Conservation (phyloP, 2,329 filamentous ascomycete species). For the Colletotrichum godetiae region DNA sequence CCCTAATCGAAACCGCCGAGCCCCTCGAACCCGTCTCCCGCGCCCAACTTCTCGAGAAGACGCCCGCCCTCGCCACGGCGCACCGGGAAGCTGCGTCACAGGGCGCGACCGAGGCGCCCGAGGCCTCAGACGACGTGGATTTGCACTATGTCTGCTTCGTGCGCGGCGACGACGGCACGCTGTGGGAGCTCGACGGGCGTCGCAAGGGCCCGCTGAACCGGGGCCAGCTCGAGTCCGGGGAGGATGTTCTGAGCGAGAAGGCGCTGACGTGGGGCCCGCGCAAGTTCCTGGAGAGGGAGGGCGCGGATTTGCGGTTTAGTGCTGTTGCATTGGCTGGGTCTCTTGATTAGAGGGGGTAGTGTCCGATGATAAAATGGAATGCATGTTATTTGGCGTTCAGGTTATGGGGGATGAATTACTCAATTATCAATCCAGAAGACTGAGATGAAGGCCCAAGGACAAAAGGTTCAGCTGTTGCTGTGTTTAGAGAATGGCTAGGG, state of each 20-base stretch:
- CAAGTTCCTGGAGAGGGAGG: constrained; percentile 67
- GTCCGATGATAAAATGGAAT: background rate
- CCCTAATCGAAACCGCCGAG: constrained; percentile 76
- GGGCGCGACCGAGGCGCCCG: constrained; percentile 83
- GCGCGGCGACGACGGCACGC: constrained; percentile 73
- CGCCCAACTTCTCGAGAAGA: constrained; percentile 81
- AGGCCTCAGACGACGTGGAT: constrained; percentile 85
- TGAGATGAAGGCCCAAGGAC: background rate
- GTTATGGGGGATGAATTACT: background rate
- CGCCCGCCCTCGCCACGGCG: constrained; percentile 78
- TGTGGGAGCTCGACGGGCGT: constrained; percentile 72
- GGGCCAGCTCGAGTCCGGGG: constrained; percentile 66
- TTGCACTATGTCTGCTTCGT: constrained; percentile 97
- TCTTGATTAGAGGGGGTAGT: constrained; percentile 52
- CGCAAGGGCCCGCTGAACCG: constrained; percentile 67
- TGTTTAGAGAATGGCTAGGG: background rate
- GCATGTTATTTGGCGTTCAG: constrained; percentile 7
- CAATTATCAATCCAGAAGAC: background rate
- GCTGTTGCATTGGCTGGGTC: constrained; percentile 66
- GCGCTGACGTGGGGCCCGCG: constrained; percentile 77
- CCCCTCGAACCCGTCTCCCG: constrained; percentile 74
- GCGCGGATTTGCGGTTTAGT: constrained; percentile 68
- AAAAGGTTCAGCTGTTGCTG: background rate
- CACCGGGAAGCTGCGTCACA: constrained; percentile 81
- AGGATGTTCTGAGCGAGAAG: constrained; percentile 80